Conservation (phyloP, 2,329 filamentous ascomycete genomes). For the Trichoderma sp. region DNA sequence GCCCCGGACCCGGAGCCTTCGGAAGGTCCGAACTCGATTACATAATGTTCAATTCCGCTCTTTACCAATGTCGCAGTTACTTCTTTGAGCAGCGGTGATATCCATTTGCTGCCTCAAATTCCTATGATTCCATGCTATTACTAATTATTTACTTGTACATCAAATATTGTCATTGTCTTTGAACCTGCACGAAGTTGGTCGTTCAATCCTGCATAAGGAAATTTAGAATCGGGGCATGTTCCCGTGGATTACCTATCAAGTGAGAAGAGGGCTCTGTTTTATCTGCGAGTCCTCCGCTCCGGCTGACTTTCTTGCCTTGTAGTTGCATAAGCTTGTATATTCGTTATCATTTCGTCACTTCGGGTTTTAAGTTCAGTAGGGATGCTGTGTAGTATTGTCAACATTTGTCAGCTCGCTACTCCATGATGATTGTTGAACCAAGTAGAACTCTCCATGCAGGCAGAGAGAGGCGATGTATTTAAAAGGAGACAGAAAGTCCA, state of each 20-base stretch:
- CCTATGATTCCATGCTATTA: not conserved
- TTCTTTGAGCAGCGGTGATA: not conserved
- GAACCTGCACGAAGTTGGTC: not conserved
- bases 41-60: not conserved
- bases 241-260: not conserved
- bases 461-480: not conserved
- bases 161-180: not conserved
- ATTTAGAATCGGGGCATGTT: not conserved
- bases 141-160: not conserved
- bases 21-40: conserved; percentile 10
- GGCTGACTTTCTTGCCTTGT: not conserved
- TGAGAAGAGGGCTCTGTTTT: not conserved
- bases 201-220: not conserved
- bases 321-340: not conserved
- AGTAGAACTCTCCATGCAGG: not conserved
- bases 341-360: not conserved
- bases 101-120: not conserved
- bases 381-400: not conserved
- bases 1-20: conserved; percentile 7
- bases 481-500: not conserved
- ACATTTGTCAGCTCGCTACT: not conserved
- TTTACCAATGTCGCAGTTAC: not conserved
- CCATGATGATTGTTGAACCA: not conserved
- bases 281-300: not conserved
- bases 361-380: not conserved